Percentiles rank a stretch among this genome's conserved stretches.
These are phyloP conservation scores for Ophiostoma piceae DNA, from an alignment of 2,329 filamentous ascomycete species.

Conservation along the genomic window DNA sequence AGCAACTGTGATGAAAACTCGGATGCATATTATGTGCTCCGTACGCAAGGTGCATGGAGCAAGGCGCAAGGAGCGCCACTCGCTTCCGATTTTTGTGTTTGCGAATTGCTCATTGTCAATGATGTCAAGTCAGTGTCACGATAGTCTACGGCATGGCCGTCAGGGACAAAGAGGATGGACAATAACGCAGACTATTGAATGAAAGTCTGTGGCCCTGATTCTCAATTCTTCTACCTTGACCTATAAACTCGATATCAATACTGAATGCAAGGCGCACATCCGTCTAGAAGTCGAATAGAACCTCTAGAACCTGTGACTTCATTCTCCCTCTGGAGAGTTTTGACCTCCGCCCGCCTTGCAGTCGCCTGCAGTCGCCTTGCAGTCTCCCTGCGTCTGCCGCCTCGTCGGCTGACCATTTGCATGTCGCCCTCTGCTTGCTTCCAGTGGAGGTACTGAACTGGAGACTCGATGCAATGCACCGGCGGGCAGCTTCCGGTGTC, in stretches of 20 bases:
- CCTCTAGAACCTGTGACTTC: not conserved
- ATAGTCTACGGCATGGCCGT: not conserved
- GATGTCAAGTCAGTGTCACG: not conserved
- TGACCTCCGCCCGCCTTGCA: no score
- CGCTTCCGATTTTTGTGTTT: not conserved
- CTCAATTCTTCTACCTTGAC: no score
- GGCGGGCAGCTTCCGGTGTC: not conserved
- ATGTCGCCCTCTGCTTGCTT: not conserved
- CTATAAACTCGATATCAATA: not conserved
- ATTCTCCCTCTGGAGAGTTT: not conserved
- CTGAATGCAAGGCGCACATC: not conserved
- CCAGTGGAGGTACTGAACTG: not conserved
- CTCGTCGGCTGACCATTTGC: not conserved
- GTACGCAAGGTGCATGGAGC: not conserved
- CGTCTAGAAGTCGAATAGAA: not conserved
- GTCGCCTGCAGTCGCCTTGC: not conserved
- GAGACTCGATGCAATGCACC: not conserved
- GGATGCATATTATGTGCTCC: not conserved
- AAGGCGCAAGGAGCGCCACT: not conserved
- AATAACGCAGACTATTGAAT: not conserved
- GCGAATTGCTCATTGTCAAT: not conserved
- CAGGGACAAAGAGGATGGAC: not conserved
- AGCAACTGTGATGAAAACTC: constrained; percentile 13
- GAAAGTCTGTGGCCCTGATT: no score
- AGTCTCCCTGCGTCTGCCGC: not conserved